Conservation (phyloP, 1,284 basidiomycete genomes). For the Irpex lacteus region DNA sequence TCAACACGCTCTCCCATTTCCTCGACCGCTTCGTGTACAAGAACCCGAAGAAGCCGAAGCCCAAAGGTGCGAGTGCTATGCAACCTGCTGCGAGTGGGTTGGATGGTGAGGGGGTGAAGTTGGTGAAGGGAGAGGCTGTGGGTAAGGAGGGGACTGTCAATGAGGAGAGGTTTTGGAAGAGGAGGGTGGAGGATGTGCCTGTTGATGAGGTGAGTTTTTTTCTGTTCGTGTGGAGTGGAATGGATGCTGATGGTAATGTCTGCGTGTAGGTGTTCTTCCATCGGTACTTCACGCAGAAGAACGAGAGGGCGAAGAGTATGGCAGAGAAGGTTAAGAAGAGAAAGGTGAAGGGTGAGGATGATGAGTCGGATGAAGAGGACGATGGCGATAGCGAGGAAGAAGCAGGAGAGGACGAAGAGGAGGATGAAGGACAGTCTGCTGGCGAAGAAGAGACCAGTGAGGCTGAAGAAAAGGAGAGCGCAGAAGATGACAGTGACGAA, state of each 20-base stretch:
- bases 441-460: constrained; percentile 23
- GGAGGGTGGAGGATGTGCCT: constrained; percentile 73
- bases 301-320: constrained; percentile 48
- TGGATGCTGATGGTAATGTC: neutral
- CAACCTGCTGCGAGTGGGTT: constrained; percentile 75
- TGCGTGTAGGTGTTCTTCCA: constrained; percentile 47
- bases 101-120: constrained; percentile 68
- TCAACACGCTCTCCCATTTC: constrained; percentile 83
- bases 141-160: constrained; percentile 61
- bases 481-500: constrained; percentile 44
- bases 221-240: neutral
- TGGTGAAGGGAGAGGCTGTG: constrained; percentile 65
- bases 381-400: constrained; percentile 25
- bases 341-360: constrained; percentile 36
- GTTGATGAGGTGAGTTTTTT: constrained; percentile 73
- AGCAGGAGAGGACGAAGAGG: constrained; percentile 31
- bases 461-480: constrained; percentile 34
- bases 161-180: constrained; percentile 77
- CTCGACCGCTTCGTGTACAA: constrained; percentile 80
- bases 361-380: constrained; percentile 20
- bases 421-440: constrained; percentile 18
- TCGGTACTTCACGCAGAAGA: constrained; percentile 64
- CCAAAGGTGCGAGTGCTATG: constrained; percentile 88
- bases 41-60: constrained; percentile 85
- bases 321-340: constrained; percentile 42